Conservation (phyloP, 306 rosid genomes). For the Quercus berberidifolia region DNA sequence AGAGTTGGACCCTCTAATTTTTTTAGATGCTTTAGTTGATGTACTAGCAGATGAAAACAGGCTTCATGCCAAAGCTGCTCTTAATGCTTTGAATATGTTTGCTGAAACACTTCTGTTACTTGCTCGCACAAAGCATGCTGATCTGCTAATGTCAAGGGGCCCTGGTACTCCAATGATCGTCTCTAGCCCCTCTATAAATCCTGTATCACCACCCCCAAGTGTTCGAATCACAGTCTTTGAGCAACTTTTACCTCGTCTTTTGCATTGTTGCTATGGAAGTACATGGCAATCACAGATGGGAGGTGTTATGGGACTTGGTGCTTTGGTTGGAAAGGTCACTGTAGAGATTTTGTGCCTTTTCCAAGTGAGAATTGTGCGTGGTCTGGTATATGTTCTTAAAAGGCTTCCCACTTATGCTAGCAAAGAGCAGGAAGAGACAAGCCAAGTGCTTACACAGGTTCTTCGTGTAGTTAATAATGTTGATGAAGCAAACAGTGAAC, state of each 20-base stretch:
- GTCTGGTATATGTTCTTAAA: slow-evolving; percentile 88
- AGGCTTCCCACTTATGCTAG: slow-evolving; percentile 91
- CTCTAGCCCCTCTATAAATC: slow-evolving; percentile 96
- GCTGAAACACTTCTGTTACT: slow-evolving; percentile 91
- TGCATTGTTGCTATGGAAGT: slow-evolving; percentile 96
- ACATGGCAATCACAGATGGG: slow-evolving; percentile 99
- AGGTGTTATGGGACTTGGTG: slow-evolving; percentile 98
- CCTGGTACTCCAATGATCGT: slow-evolving; percentile 98
- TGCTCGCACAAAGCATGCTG: slow-evolving; percentile 93
- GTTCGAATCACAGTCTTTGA: slow-evolving; percentile 94
- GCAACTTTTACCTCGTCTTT: slow-evolving; percentile 91
- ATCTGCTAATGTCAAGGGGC: slow-evolving; percentile 83
- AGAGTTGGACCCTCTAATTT: slow-evolving; percentile 93
- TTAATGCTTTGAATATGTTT: slow-evolving; percentile 77
- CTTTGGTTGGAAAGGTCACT: slow-evolving; percentile 96
- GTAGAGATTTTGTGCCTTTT: slow-evolving; percentile 85
- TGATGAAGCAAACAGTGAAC: slow-evolving; percentile 96
- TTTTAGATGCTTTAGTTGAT: slow-evolving; percentile 96
- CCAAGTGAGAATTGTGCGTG: slow-evolving; percentile 90
- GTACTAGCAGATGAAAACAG: slow-evolving; percentile 94
- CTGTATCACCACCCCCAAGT: slow-evolving; percentile 98
- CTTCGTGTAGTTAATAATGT: slow-evolving; percentile 98
- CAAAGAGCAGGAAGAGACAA: slow-evolving; percentile 99
- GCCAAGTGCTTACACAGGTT: slow-evolving; percentile 98
- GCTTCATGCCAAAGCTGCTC: slow-evolving; percentile 93